Percentiles rank a stretch among this genome's conserved stretches.
Evolutionary conservation across 495 filamentous ascomycete species (phyloP).

Genomic region (Aspergillus panamensis): DNA sequence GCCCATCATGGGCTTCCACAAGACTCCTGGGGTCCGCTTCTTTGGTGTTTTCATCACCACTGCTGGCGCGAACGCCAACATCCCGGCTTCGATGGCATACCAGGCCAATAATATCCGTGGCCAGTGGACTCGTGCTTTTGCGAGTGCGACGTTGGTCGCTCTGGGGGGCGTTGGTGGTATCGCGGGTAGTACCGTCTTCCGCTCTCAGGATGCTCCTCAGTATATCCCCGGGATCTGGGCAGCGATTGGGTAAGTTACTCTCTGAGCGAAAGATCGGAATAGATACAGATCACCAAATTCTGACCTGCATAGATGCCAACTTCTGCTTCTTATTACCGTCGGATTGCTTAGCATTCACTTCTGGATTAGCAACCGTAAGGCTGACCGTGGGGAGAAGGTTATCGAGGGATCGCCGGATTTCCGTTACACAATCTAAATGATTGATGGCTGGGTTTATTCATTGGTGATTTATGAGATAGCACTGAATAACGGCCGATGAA

Average conservation of each 20-base stretch:
- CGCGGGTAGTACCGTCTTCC: slow-evolving; percentile 53
- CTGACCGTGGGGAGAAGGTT: slow-evolving; percentile 35
- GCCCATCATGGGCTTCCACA: slow-evolving; percentile 52
- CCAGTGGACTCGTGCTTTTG: slow-evolving; percentile 63
- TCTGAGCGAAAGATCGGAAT: not conserved
- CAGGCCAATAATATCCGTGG: slow-evolving; percentile 66
- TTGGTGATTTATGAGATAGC: not conserved
- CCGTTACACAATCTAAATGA: slow-evolving; percentile 35
- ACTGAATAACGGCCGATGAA: not conserved
- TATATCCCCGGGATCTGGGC: slow-evolving; percentile 56
- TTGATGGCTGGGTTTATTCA: not conserved
- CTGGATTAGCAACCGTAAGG: slow-evolving; percentile 33
- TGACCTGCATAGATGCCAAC: slow-evolving; percentile 32
- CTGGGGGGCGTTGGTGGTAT: slow-evolving; percentile 61
- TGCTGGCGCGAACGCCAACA: slow-evolving; percentile 58
- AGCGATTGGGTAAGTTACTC: slow-evolving; percentile 38
- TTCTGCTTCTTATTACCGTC: slow-evolving; percentile 40
- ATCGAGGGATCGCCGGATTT: slow-evolving; percentile 37
- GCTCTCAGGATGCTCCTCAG: slow-evolving; percentile 51
- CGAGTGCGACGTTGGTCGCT: slow-evolving; percentile 52
- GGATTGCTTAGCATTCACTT: slow-evolving; percentile 33
- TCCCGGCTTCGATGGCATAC: slow-evolving; percentile 54
- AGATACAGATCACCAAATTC: not conserved
- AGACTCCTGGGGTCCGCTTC: slow-evolving; percentile 50
- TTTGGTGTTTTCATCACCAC: slow-evolving; percentile 63